Evolutionary conservation across 1,139 yeast species (phyloP).

Genomic region (Candida sp.): DNA sequence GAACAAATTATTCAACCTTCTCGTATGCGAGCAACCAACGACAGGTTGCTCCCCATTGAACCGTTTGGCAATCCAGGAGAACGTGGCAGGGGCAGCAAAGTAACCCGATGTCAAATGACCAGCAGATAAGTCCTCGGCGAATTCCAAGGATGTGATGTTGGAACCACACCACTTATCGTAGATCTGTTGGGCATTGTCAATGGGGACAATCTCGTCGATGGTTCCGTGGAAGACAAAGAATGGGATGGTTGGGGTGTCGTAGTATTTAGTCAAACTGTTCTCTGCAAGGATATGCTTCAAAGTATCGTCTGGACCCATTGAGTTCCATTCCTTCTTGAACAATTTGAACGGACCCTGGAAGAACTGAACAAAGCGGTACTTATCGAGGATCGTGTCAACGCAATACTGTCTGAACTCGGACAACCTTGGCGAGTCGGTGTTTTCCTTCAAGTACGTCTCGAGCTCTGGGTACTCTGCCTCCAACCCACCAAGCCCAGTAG

Average conservation of each 20-base stretch:
- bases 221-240: constrained; percentile 37
- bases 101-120: constrained; percentile 30
- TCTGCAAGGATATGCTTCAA: constrained; percentile 21
- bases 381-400: constrained; percentile 14
- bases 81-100: constrained; percentile 33
- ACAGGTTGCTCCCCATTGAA: constrained; percentile 25
- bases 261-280: constrained; percentile 22
- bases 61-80: constrained; percentile 26
- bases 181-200: constrained; percentile 23
- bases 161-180: constrained; percentile 34
- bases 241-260: constrained; percentile 31
- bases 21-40: constrained; percentile 27
- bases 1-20: constrained; percentile 24
- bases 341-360: constrained; percentile 19
- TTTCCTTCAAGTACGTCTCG: constrained; percentile 8
- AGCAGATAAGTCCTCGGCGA: constrained; percentile 25
- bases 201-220: constrained; percentile 33
- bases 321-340: constrained; percentile 18
- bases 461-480: constrained; percentile 29
- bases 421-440: constrained; percentile 1
- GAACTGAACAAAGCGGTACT: constrained; percentile 15
- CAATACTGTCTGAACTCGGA: constrained; percentile 13
- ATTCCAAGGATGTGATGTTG: constrained; percentile 32
- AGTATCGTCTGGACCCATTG: constrained; percentile 5
- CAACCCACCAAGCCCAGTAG: constrained; percentile 30